Base-by-base conservation (phyloP, 345 rosid genomes). In the Eucalyptus regnans region DNA sequence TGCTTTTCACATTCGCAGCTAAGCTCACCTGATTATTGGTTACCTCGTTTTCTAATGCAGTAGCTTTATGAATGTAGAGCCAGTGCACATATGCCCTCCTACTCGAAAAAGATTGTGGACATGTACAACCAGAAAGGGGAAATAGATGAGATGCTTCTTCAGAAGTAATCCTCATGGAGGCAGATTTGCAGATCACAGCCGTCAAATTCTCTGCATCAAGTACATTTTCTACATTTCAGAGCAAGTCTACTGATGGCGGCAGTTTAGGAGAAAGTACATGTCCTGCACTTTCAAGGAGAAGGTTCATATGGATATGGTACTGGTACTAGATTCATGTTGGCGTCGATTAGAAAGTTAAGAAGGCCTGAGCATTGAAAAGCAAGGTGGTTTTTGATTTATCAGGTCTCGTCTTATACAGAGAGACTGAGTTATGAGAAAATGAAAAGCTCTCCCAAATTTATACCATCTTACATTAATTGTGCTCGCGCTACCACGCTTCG, bases 91-190 rank as follows among this genome's bases (percentile, higher is more conserved):
- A 93, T 94, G 92, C 99, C 99, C 48, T 95, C 96, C 12, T 97
- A 97, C 44, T 93, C 99, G 15, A 97, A 96, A 92, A 96, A 95
- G 91, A 90, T 96, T 25, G 96, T 96, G 86, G 96, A 93, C 87
- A 91, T 93, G 92, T 97, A 97, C 94, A 96, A 97, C 92, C 93
- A 93, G 92, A 92, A 92, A 29, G 96, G 97, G 18, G 94, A 96
- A 89, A 95, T 96, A 49, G 98, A 97, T 89, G 88, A 93, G 92
- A 95, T 96, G 95, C 91, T 96, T 88, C 94, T 94, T 16, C 88
- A 88, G 86, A 94, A 94, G 91, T 95, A 91, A 92, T 86, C 48
- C 29, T 37, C 29, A 5, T 10, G 81, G 81, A 37, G 27, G 46
- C 83, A 20, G 83, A 76, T 76, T 71, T 37, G 83, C 83, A 76